phyloP scores from a whole-genome alignment of 805 yeast species.

The Priceomyces medius region DNA sequence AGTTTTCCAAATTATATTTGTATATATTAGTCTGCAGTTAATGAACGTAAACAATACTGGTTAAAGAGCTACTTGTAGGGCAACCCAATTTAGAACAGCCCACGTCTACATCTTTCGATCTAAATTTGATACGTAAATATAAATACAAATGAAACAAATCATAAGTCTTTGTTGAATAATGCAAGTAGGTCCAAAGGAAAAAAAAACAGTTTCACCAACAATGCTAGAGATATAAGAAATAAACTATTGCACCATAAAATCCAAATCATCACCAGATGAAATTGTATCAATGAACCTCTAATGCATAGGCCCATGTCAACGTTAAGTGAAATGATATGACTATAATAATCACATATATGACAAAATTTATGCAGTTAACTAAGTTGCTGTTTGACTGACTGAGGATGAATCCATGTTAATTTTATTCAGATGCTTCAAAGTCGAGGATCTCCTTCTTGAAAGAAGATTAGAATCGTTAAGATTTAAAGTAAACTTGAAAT shows the following conservation, averaged over 20 bases:
- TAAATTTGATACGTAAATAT: background rate
- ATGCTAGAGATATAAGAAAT: too few relatives aligned
- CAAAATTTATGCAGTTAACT: background rate
- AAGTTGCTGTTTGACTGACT: background rate
- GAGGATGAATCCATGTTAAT: background rate
- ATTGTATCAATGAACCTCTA: background rate
- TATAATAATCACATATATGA: background rate
- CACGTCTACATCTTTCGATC: too few relatives aligned
- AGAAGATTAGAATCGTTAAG: constrained; percentile 64
- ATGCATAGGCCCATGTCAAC: background rate
- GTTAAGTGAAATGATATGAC: background rate
- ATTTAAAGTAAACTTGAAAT: constrained; percentile 55
- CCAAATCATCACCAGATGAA: background rate
- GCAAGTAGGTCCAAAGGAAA: background rate
- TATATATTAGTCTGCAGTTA: background rate
- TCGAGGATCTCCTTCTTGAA: constrained; percentile 49
- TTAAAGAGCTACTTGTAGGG: too few relatives aligned
- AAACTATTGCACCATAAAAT: background rate
- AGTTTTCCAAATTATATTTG: background rate
- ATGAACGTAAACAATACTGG: background rate
- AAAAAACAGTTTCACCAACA: background rate
- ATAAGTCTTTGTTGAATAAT: background rate
- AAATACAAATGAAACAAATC: background rate
- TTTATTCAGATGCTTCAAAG: constrained; percentile 7
- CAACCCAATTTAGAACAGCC: too few relatives aligned